Evolutionary conservation across 495 filamentous ascomycete species (phyloP), one percentile per base, ranked within the genome.

Genomic region (Bacidia gigantensis): DNA sequence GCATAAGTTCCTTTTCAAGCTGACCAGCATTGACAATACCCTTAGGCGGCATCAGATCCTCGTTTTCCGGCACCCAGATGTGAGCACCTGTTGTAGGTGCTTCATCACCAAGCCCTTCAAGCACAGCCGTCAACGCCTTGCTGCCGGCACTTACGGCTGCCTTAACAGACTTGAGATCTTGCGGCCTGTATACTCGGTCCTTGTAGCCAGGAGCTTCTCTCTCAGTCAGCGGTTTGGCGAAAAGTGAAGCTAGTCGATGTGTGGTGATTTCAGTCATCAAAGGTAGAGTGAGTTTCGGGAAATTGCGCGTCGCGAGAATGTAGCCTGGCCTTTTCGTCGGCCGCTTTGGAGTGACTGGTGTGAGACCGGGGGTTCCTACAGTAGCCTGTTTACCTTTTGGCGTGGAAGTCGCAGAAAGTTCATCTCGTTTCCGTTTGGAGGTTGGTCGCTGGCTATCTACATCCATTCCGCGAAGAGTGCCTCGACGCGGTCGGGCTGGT

Each of bases 21-120:
- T 98, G 92, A 2, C 81, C 77, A n/a, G 81, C 86, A 67, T 97
- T 98, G 63, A 98, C 85, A 53, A 98, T 93, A 3, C 80, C 87
- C 59, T 82, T 85, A 2, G 92, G 92, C 17, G 92, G 90, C 12
- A 89, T 69, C 41, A 95, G 67, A 41, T 93, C 82, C 20, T 67
- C 64, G 26, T 67, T 66, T 48, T 56, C 53, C 2, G 55, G 46
- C 22, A 62, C 50, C 69, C 76, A 78, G 35, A 87, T 67, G 32
- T 60, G 72, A 14, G 72, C 66, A 5, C 70, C 53, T 18, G 72
- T 73, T 44, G 65, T 71, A 48, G 69, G 62, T 18, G 72, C 64
- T 52, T 72, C 74, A 64, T 70, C 26, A 58, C 67, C 56, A 69
- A 72, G 50, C 0, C 61, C 58, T 35, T 60, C 56, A 7, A 80